Base-by-base conservation (phyloP, 176 grass and related monocot species). In the Aegilops speltoides region DNA sequence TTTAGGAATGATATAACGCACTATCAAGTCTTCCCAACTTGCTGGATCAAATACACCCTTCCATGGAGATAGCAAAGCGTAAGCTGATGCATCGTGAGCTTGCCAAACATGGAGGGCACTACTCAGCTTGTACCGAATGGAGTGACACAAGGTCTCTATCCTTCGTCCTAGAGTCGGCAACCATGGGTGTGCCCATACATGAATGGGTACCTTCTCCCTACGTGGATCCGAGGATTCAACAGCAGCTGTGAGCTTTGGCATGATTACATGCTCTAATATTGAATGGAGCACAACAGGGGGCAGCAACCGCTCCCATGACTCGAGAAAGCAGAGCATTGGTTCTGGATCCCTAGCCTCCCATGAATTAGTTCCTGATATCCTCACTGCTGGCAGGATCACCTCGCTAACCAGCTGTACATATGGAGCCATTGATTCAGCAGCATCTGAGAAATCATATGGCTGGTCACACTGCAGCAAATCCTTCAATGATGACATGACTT, bases 211-310 rank as follows among this genome's bases (percentile, higher is more conserved):
- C 32, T 82, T 94, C 83, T 98, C 93, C 64, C 84, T 88, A 46
- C 91, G 91, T 20, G 93, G 95, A 61, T 98, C 95, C 95, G 93
- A 98, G 56, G 95, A 93, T 70, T 95, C 87, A 10, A 98, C 91
- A 5, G 86, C 95, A 46, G 90, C 85, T 15, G 85, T 82, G 71
- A 98, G 93, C 79, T 95, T 98, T 56, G 95, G 95, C 93, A 98
- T 88, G 33, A 98, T 85, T 5, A 95, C 87, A 76, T 95, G 87
- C 68, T 95, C 92, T 69, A 98, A 84, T 86, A 98, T 87, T 50
- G 93, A 95, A 41, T 92, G 87, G 62, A 95, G 88, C 37, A 98
- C 81, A 28, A 87, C 24, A 56, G 93, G 89, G 43, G 93, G 91
- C 36, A 98, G 77, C 61, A 98, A 72, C 22, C 46, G 50, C 32